These are phyloP conservation scores for Blastosporella zonata DNA, from an alignment of 1,284 basidiomycete genomes.

Conservation along the genomic window DNA sequence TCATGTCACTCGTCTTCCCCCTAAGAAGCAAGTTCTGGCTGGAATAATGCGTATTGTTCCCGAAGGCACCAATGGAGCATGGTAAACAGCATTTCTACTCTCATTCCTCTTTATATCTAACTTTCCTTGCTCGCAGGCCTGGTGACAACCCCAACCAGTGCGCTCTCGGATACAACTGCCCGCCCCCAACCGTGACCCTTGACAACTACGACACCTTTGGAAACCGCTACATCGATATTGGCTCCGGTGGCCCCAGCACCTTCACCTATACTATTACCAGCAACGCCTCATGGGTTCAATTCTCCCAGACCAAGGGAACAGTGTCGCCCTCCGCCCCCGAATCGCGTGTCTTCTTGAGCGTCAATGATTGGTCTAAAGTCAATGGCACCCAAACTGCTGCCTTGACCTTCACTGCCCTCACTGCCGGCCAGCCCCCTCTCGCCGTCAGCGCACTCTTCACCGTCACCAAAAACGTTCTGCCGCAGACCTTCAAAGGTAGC, in stretches of 20 bases:
- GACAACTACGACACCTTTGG: conserved; percentile 53
- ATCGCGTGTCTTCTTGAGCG: conserved; percentile 50
- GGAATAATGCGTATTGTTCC: conserved; percentile 60
- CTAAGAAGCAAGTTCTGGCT: conserved; percentile 53
- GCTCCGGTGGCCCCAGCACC: conserved; percentile 54
- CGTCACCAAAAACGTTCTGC: conserved; percentile 35
- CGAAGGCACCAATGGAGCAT: conserved; percentile 58
- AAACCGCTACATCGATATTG: conserved; percentile 58
- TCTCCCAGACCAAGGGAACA: conserved; percentile 46
- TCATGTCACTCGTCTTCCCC: conserved; percentile 47
- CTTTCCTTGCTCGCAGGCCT: conserved; percentile 37
- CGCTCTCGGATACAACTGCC: conserved; percentile 39
- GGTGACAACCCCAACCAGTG: conserved; percentile 60
- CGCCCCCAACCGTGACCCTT: conserved; percentile 46
- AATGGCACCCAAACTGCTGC: conserved; percentile 37
- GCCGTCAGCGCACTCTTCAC: conserved; percentile 39
- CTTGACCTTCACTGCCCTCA: conserved; percentile 47
- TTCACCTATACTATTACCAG: conserved; percentile 54
- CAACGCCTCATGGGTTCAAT: conserved; percentile 54
- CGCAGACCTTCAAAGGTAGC: conserved; percentile 47
- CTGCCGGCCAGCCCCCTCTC: conserved; percentile 35
- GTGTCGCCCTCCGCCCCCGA: conserved; percentile 52
- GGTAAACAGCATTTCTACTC: conserved; percentile 32
- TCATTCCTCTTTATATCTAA: background rate
- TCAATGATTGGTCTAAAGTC: conserved; percentile 58